Percentiles rank a stretch among this genome's conserved stretches.
These are phyloP conservation scores for Pythium grandisporangium DNA, from an alignment of 352 stramenopile species.

Conservation along the genomic window DNA sequence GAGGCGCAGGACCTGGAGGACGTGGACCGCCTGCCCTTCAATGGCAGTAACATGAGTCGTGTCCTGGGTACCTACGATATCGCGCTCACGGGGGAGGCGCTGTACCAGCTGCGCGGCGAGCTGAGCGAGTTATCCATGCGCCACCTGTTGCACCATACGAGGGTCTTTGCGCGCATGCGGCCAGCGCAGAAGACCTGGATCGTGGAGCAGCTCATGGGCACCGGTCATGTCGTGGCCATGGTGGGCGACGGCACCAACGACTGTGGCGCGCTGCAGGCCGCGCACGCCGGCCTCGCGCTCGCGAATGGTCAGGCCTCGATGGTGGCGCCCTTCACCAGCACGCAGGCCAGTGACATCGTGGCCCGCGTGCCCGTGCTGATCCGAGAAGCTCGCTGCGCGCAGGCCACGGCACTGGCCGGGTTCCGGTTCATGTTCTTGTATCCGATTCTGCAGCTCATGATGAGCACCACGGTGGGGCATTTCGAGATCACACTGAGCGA, in stretches of 20 bases:
- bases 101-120: slow-evolving; percentile 20
- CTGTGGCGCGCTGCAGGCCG: slow-evolving; percentile 68
- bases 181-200: slow-evolving; percentile 44
- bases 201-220: slow-evolving; percentile 31
- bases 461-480: slow-evolving; percentile 12
- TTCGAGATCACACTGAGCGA: slow-evolving; percentile 32
- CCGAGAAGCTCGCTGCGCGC: slow-evolving; percentile 64
- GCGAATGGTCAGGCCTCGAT: slow-evolving; percentile 69
- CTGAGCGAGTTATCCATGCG: slow-evolving; percentile 14
- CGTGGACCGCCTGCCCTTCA: slow-evolving; percentile 23
- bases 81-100: slow-evolving; percentile 28
- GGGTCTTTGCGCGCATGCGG: slow-evolving; percentile 41
- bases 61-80: slow-evolving; percentile 16
- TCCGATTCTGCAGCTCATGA: slow-evolving; percentile 36
- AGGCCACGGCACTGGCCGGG: slow-evolving; percentile 27
- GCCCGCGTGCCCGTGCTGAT: slow-evolving; percentile 56
- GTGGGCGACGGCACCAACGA: slow-evolving; percentile 59
- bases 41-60: slow-evolving; percentile 13
- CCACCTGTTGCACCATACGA: slow-evolving; percentile 19
- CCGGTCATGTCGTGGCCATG: slow-evolving; percentile 23
- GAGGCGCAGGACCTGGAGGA: slow-evolving; percentile 8
- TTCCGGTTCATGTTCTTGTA: slow-evolving; percentile 27
- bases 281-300: slow-evolving; percentile 76
- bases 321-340: slow-evolving; percentile 78
- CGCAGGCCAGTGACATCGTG: slow-evolving; percentile 60